Evolutionary conservation across 352 stramenopile species (phyloP), one percentile per base, ranked within the genome.

Genomic region (Globisporangium recalcitrans): DNA sequence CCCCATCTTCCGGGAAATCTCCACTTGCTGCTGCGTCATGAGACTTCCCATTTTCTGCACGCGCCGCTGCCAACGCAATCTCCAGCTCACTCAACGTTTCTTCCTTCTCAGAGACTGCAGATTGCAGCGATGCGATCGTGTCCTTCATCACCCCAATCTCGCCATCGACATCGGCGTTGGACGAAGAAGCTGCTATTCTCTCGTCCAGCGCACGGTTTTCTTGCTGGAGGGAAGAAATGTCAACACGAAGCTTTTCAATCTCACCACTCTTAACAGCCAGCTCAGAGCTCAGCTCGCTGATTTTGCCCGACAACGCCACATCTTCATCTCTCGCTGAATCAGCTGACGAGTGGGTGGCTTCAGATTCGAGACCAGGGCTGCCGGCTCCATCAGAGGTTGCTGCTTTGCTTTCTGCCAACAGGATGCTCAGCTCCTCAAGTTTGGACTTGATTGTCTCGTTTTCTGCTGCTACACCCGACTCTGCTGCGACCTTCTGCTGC

Each of bases 371-470:
- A 11, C 8, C n/a, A 16, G 38, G 10, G 38, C 16, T 46, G 4
- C 10, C n/a, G 19, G 8, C n/a, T 51, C 13, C 31, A 16, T 32
- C 31, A 31, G 22, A 14, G 49, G n/a, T 21, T 13, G 31, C 32
- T 55, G 51, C 21, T 22, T 36, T 46, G 29, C 34, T 24, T 59
- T 57, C 14, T 36, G 52, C 52, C 24, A 57, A 32, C n/a, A 31
- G 14, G 31, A 9, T 31, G 11, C 32, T 55, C 13, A 55, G 19
- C 22, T 64, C 49, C 26, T 44, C 29, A 21, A 60, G 7, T 21
- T 60, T 38, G 19, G 59, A 16, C 36, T 32, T 52, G 51, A 64
- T 46, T 19, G 36, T 44, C 29, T 21, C 49, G 24, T 59, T 64
- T 29, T 64, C 59, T 26, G 49, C 36, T 32, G 42, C 48, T 19